These are phyloP conservation scores for Chytriomyces hyalinus DNA, from an alignment of 192 early-diverging fungal genomes.

Conservation along the genomic window DNA sequence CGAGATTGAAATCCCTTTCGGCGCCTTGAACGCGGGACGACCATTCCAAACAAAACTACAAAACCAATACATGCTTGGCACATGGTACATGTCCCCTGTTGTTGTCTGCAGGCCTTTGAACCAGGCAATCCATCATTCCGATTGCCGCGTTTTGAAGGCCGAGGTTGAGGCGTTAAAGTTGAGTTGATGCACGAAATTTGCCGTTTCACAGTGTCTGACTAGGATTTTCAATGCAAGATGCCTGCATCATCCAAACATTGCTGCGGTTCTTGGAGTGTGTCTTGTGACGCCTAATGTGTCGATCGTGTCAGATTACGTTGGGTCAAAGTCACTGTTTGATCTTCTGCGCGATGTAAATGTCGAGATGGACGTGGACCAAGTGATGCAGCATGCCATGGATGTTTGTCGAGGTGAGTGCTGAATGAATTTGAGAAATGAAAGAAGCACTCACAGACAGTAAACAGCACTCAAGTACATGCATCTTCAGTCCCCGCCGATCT, in stretches of 20 bases:
- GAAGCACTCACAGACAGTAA: not conserved
- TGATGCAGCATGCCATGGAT: slow-evolving; percentile 12
- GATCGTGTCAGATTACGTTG: slow-evolving; percentile 44
- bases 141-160: not conserved
- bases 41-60: slow-evolving; percentile 7
- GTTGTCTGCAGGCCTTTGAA: slow-evolving; percentile 38
- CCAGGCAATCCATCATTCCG: slow-evolving; percentile 25
- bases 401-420: slow-evolving; percentile 18
- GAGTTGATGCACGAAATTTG: slow-evolving; percentile 6
- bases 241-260: slow-evolving; percentile 41
- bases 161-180: slow-evolving; percentile 12
- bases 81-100: slow-evolving; percentile 45
- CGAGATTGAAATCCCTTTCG: slow-evolving; percentile 46
- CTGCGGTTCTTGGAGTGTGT: slow-evolving; percentile 45
- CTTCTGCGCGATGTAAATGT: slow-evolving; percentile 46
- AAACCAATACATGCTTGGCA: slow-evolving; percentile 38
- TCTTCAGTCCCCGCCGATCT: slow-evolving; percentile 42
- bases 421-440: not conserved
- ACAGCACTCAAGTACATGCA: slow-evolving; percentile 51
- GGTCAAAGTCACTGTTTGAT: slow-evolving; percentile 31
- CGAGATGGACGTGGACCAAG: slow-evolving; percentile 47
- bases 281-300: slow-evolving; percentile 45
- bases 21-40: slow-evolving; percentile 30
- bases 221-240: not conserved
- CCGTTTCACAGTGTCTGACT: slow-evolving; percentile 24